Percentiles rank a stretch among this genome's conserved stretches.
Conservation (phyloP, 768 basidiomycete species). For the Xerocomus potaroensis region DNA sequence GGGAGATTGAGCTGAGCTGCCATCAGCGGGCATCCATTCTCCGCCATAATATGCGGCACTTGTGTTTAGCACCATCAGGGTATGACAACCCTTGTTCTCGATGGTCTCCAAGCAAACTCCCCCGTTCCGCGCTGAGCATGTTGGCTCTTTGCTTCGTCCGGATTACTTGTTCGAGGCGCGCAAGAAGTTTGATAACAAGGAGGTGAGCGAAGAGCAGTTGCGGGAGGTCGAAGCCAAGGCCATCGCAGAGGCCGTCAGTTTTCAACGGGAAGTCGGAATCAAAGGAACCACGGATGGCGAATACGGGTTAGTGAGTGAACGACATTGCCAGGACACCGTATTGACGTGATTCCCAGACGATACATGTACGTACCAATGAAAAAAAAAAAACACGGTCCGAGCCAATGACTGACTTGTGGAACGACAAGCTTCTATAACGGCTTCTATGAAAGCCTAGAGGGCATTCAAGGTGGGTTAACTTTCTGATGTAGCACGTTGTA, state of each 20-base stretch:
- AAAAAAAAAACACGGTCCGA: neutral
- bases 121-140: slow-evolving; percentile 44
- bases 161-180: slow-evolving; percentile 36
- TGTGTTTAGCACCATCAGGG: neutral
- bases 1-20: too few species aligned
- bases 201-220: slow-evolving; percentile 33
- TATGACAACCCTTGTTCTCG: neutral
- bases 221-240: slow-evolving; percentile 37
- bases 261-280: slow-evolving; percentile 40
- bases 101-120: slow-evolving; percentile 29
- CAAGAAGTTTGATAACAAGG: slow-evolving; percentile 32
- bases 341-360: slow-evolving; percentile 16
- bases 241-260: slow-evolving; percentile 32
- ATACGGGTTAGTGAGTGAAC: slow-evolving; percentile 28
- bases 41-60: neutral
- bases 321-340: neutral
- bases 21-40: too few species aligned
- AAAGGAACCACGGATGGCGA: slow-evolving; percentile 43
- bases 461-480: slow-evolving; percentile 20
- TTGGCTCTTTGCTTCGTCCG: slow-evolving; percentile 44
- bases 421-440: slow-evolving; percentile 23
- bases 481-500: neutral
- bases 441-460: slow-evolving; percentile 26
- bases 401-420: neutral
- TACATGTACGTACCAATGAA: slow-evolving; percentile 18